A percentile compares a stretch with the other conserved stretches of the same genome.
Conservation (phyloP, 169 alveolate species). For the Plasmodium relictum region DNA sequence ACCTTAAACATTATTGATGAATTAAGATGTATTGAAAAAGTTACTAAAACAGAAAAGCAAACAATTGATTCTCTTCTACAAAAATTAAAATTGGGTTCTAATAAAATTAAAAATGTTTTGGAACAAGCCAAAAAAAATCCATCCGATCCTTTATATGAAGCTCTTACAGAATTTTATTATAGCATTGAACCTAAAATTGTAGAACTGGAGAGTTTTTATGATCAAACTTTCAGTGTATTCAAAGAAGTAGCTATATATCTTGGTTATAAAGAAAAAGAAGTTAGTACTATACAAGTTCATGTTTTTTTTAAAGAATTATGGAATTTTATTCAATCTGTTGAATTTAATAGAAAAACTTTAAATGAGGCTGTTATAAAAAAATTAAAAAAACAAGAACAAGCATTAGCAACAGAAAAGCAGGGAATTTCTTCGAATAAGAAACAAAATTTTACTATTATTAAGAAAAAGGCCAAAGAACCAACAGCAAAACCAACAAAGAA, state of each 20-base stretch:
- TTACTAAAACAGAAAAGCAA: conserved; percentile 82
- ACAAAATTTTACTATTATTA: conserved; percentile 60
- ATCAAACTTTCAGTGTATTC: conserved; percentile 83
- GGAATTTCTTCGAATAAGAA: conserved; percentile 34
- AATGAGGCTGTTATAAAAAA: conserved; percentile 80
- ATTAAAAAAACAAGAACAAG: conserved; percentile 82
- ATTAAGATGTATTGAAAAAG: conserved; percentile 80
- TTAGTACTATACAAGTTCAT: conserved; percentile 87
- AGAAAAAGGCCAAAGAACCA: conserved; percentile 34
- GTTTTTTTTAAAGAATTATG: conserved; percentile 89
- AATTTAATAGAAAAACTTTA: conserved; percentile 85
- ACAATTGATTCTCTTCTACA: conserved; percentile 79
- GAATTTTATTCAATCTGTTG: conserved; percentile 89
- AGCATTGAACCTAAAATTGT: conserved; percentile 78
- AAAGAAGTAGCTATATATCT: conserved; percentile 86
- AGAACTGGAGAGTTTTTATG: conserved; percentile 47
- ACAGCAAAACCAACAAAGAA: conserved; percentile 24
- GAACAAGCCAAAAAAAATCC: conserved; percentile 79
- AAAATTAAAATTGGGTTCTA: conserved; percentile 81
- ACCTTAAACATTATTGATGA: conserved; percentile 80
- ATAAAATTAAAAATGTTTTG: conserved; percentile 80
- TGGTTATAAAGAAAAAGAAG: conserved; percentile 91
- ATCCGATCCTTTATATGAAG: conserved; percentile 81
- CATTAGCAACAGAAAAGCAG: conserved; percentile 83
- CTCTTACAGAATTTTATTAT: conserved; percentile 77